Evolutionary conservation across 495 filamentous ascomycete species (phyloP), one percentile per base, ranked within the genome.

Genomic region (Trichoderma gamsii): DNA sequence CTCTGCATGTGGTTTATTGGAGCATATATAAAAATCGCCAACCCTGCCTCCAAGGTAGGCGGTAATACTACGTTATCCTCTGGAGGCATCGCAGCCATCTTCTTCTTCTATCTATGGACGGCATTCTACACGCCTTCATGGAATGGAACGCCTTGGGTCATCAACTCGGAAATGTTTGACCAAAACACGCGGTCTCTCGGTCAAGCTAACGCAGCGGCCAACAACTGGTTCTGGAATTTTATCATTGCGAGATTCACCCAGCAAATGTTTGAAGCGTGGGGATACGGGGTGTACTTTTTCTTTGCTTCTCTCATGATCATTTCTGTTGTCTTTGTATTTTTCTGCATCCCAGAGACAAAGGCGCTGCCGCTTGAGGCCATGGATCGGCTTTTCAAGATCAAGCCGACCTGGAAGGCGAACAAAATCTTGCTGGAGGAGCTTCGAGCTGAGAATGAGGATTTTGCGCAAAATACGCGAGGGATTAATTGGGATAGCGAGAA

Each of bases 91-190:
- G 85, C 85, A 0, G 89, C 89, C 44, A 85, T 92, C 61, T 89
- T 90, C 80, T 90, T 92, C 82, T 91, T 91, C 79, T 92, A 91
- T 72, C 82, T 92, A 18, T 91, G 89, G 88, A 91, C 89, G 4
- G 85, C 86, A 9, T 91, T 89, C 77, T 92, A 92, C 73, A 90
- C 89, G 7, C 86, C 89, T 0, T 86, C 86, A 4, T 92, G 89
- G 89, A 91, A 92, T 74, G 88, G 88, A 16, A 88, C 86, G 5
- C 86, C 87, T 0, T 89, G 87, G 86, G 86, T 88, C 46, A 76
- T 87, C 69, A 88, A 88, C 77, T 84, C 85, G 41, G 86, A 88
- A 77, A 85, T 87, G 79, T 86, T 86, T 71, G 83, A 85, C 72
- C 83, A 84, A 69, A 87, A 85, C 73, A 83, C 86, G 41, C 84